Conservation (phyloP, 305 asterid species). For the Plantago coronopus region DNA sequence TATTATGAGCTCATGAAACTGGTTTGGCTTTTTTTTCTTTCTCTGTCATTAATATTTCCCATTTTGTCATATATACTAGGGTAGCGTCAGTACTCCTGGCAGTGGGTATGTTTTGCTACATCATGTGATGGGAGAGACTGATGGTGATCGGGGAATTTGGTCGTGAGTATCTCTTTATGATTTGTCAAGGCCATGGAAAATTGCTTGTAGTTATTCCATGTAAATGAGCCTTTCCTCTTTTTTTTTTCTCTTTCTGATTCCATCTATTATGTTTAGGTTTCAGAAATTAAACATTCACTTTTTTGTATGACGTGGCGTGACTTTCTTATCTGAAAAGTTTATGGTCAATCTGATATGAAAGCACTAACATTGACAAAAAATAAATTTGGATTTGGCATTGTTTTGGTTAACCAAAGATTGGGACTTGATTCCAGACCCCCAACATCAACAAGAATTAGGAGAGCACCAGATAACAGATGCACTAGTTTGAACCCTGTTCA, state of each 20-base stretch:
- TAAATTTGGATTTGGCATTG: no score
- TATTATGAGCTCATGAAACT: no score
- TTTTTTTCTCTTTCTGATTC: slow-evolving; percentile 1
- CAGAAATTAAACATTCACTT: no score
- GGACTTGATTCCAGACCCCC: no score
- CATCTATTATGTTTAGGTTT: background rate
- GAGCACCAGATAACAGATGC: no score
- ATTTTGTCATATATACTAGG: slow-evolving; percentile 42
- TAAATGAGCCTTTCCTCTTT: background rate
- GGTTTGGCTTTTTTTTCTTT: background rate
- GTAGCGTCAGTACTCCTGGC: slow-evolving; percentile 86
- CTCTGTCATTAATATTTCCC: slow-evolving; percentile 19
- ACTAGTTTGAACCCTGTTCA: no score
- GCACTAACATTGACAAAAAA: no score
- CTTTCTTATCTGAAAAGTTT: no score
- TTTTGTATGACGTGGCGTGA: no score
- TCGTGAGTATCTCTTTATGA: slow-evolving; percentile 65
- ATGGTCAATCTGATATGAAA: no score
- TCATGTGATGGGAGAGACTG: slow-evolving; percentile 97
- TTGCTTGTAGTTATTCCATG: slow-evolving; percentile 16
- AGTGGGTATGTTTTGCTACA: slow-evolving; percentile 96
- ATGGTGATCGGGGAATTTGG: slow-evolving; percentile 93
- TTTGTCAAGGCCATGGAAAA: slow-evolving; percentile 19
- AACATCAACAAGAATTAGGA: no score
- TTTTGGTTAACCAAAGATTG: no score